Evolutionary conservation across 805 yeast species (phyloP), one percentile per base, ranked within the genome.

Genomic region (Geotrichum ghanense): DNA sequence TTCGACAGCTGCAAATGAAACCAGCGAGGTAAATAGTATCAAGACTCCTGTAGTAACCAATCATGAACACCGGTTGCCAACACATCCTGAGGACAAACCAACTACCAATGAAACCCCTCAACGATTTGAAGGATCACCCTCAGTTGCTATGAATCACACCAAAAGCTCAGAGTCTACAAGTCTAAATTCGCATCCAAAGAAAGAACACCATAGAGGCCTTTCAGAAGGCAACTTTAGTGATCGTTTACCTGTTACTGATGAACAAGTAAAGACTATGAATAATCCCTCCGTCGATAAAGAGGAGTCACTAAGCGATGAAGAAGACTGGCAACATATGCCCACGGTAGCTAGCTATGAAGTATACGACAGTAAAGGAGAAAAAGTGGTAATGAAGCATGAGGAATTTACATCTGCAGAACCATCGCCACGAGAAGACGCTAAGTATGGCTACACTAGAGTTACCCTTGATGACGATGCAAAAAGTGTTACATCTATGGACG

Each of bases 301-400:
- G 22, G n/a, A 25, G 12, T 5, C 19, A 7, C 23, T 73, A 68
- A 16, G 75, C 21, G 42, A 39, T 9, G 42, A 72, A 27, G 74
- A 70, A 12, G 81, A 73, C 23, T 92, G 98, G 98, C 80, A 83
- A 57, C 78, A 83, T 16, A 88, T 92, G 86, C 82, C 83, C 40
- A 79, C 90, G 0, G 80, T 86, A 23, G 79, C 95, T 2, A 77
- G 81, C 43, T 72, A 76, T 48, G 86, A 86, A 51, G 74, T 86
- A 39, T 90, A 86, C 60, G 85, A 90, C 57, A 84, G 86, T 22
- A 76, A 75, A 56, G 97, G 68, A 44, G 58, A 59, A 41, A 55
- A 63, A 10, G 50, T 66, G 5, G 65, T 66, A 19, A 10, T 31
- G 37, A 31, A 31, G 6, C 58, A 57, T 46, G 48, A 50, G 19